Percentiles rank a stretch among this genome's conserved stretches.
These are phyloP conservation scores for Kodamaea derodonti DNA, from an alignment of 1,139 yeast genomes.

Conservation along the genomic window DNA sequence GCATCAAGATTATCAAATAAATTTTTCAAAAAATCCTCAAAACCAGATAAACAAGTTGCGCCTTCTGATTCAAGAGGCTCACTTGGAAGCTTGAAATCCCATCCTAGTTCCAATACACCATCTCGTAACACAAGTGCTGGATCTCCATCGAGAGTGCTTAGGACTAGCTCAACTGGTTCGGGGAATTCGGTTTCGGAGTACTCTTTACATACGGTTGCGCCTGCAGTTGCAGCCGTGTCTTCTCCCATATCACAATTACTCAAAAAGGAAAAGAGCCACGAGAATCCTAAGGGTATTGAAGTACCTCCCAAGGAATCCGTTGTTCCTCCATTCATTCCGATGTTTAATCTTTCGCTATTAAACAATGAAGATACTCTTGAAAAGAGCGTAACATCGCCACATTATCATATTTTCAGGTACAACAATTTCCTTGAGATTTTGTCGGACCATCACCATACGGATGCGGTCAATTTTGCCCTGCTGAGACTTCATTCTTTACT, in stretches of 20 bases:
- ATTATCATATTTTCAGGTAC: slow-evolving; percentile 32
- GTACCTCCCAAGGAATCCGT: neutral
- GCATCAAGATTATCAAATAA: too few relatives aligned
- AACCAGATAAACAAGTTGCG: too few relatives aligned
- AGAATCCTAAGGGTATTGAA: neutral
- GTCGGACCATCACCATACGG: slow-evolving; percentile 31
- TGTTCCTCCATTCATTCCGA: slow-evolving; percentile 19
- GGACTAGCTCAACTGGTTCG: neutral
- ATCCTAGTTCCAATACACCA: too few relatives aligned
- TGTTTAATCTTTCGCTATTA: slow-evolving; percentile 22
- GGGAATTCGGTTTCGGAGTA: neutral
- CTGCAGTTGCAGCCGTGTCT: neutral
- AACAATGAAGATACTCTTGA: slow-evolving; percentile 25
- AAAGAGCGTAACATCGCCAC: slow-evolving; percentile 23
- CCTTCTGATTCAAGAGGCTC: too few relatives aligned
- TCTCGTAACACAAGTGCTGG: too few relatives aligned
- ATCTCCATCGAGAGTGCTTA: neutral
- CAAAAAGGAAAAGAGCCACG: neutral
- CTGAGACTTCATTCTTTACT: slow-evolving; percentile 36
- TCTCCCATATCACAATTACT: slow-evolving; percentile 1
- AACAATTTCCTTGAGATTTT: slow-evolving; percentile 32
- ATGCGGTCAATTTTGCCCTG: slow-evolving; percentile 40
- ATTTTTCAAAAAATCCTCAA: too few relatives aligned
- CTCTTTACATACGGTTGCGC: neutral
- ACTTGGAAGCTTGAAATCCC: too few relatives aligned